Evolutionary conservation across 176 grass and related monocot species (phyloP).

Genomic region (Raddia guianensis): DNA sequence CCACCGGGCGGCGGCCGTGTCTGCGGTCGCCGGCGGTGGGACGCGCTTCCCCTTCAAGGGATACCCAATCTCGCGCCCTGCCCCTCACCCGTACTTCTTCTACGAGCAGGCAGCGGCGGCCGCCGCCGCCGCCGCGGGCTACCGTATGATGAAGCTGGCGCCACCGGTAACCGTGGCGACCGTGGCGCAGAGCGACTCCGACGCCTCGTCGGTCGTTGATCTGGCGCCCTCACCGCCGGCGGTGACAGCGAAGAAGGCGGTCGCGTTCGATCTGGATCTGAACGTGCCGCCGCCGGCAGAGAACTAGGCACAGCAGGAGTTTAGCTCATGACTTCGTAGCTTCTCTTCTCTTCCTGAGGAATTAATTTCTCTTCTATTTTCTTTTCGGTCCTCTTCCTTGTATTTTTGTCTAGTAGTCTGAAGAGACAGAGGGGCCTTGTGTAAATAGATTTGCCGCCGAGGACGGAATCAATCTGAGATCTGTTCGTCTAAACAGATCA

Average conservation of each 20-base stretch:
- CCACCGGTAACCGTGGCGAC: conserved; percentile 33
- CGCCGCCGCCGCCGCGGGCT: conserved; percentile 7
- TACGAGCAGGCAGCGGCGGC: conserved; percentile 49
- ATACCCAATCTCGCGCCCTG: conserved; percentile 40
- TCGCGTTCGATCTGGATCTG: conserved; percentile 75
- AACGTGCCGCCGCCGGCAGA: conserved; percentile 79
- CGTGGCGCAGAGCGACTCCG: conserved; percentile 57
- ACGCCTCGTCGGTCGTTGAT: conserved; percentile 67
- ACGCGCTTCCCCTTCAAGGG: conserved; percentile 60
- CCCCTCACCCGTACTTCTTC: conserved; percentile 53
- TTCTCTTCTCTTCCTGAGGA: conserved; percentile 22
- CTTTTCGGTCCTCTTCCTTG: conserved; percentile 31
- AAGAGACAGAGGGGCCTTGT: conserved; percentile 16
- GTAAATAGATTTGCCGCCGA: conserved; percentile 57
- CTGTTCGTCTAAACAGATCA: conserved; percentile 45
- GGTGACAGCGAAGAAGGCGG: conserved; percentile 30
- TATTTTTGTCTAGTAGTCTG: conserved; percentile 40
- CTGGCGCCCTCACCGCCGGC: conserved; percentile 41
- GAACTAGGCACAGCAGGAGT: conserved; percentile 39
- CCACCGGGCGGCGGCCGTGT: conserved; percentile 38
- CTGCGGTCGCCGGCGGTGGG: conserved; percentile 3
- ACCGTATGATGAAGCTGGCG: conserved; percentile 45
- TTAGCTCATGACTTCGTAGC: conserved; percentile 37
- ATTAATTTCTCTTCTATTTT: background rate
- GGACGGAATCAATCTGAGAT: conserved; percentile 48